These are phyloP conservation scores for Aspergillus caelatus DNA, from an alignment of 2,329 filamentous ascomycete genomes.

Conservation along the genomic window DNA sequence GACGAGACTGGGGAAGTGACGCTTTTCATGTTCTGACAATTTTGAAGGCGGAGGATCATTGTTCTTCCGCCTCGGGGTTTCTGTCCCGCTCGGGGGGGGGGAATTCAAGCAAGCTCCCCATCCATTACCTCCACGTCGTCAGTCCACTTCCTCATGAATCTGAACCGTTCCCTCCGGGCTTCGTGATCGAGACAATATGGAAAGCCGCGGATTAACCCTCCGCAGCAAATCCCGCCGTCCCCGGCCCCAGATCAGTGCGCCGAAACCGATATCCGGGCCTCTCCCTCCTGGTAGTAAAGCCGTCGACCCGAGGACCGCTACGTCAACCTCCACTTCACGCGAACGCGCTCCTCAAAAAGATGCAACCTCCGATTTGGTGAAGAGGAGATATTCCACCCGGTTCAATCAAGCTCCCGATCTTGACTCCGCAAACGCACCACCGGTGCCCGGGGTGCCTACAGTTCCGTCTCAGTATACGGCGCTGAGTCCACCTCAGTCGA, in stretches of 20 bases:
- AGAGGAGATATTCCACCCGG: conserved; percentile 89
- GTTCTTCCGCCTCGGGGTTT: conserved; percentile 42
- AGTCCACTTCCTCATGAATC: conserved; percentile 13
- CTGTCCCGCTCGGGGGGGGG: conserved; percentile 29
- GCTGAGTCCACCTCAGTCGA: conserved; percentile 42
- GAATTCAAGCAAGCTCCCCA: conserved; percentile 4
- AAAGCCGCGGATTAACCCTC: conserved; percentile 62
- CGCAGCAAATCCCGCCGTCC: conserved; percentile 60
- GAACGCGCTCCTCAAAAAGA: conserved; percentile 49
- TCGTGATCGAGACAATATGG: conserved; percentile 43
- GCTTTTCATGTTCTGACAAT: conserved; percentile 23
- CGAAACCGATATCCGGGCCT: conserved; percentile 56
- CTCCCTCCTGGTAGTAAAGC: conserved; percentile 41
- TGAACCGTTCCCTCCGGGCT: conserved; percentile 2
- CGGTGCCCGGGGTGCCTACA: conserved; percentile 68
- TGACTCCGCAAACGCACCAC: conserved; percentile 63
- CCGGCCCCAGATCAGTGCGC: conserved; percentile 62
- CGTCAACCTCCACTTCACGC: conserved; percentile 33
- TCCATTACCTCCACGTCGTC: conserved; percentile 12
- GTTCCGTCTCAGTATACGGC: conserved; percentile 63
- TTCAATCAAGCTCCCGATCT: conserved; percentile 78
- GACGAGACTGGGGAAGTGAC: conserved; percentile 4
- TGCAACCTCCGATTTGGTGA: conserved; percentile 79
- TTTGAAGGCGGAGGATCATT: conserved; percentile 38
- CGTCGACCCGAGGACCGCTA: conserved; percentile 34